Conservation (phyloP, 2,329 filamentous ascomycete species). For the Drechmeria coniospora region DNA sequence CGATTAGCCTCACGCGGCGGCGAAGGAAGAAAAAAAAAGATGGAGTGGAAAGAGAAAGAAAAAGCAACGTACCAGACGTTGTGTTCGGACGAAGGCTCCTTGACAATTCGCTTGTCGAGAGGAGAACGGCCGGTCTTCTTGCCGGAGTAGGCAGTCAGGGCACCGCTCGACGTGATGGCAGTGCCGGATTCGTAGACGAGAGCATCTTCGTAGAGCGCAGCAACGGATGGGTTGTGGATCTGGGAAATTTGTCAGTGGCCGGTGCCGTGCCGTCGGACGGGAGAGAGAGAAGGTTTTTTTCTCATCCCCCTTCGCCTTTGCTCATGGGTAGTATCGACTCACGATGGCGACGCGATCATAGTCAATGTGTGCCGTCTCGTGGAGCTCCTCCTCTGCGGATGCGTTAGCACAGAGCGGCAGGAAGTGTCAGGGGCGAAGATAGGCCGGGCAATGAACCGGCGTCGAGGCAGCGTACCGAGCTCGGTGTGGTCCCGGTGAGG, state of each 20-base stretch:
- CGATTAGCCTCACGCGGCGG: slow-evolving; percentile 17
- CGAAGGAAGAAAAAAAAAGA: not conserved
- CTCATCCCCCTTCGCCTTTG: too few species aligned
- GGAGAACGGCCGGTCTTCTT: slow-evolving; percentile 96
- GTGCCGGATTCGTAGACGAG: slow-evolving; percentile 90
- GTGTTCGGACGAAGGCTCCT: slow-evolving; percentile 76
- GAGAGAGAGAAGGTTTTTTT: too few species aligned
- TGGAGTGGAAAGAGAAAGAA: too few species aligned
- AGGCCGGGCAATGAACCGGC: too few species aligned
- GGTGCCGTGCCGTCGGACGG: too few species aligned
- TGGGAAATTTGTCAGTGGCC: slow-evolving; percentile 13
- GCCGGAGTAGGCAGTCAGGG: slow-evolving; percentile 92
- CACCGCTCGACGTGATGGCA: slow-evolving; percentile 90
- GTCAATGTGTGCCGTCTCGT: slow-evolving; percentile 97
- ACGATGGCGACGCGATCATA: slow-evolving; percentile 97
- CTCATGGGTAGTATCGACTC: too few species aligned
- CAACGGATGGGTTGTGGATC: slow-evolving; percentile 85
- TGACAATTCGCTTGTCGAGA: slow-evolving; percentile 92
- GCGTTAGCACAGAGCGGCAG: slow-evolving; percentile 9
- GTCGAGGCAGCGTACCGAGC: slow-evolving; percentile 47
- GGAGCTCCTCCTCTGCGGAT: slow-evolving; percentile 69
- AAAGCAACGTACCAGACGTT: slow-evolving; percentile 70
- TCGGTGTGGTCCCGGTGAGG: slow-evolving; percentile 83
- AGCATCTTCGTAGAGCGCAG: slow-evolving; percentile 96
- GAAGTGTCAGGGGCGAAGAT: too few species aligned